Percentiles rank a stretch among this genome's conserved stretches.
These are phyloP conservation scores for Cunninghamia lanceolata DNA, from an alignment of 75 land plant species.

Conservation along the genomic window DNA sequence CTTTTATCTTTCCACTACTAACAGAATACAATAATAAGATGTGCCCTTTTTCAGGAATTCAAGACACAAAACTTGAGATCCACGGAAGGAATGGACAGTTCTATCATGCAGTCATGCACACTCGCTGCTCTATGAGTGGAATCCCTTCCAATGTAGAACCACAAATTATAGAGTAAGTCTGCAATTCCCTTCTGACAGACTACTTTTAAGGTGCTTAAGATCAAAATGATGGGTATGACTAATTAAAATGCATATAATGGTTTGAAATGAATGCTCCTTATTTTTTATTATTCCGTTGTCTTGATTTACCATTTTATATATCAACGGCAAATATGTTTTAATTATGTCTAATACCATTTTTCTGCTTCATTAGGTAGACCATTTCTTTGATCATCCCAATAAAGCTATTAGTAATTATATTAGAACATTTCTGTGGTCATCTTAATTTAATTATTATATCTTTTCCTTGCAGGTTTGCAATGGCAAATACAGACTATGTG, in stretches of 20 bases:
- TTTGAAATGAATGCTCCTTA: background rate
- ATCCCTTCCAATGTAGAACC: slow-evolving; percentile 44
- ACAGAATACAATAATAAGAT: background rate
- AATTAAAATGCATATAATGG: background rate
- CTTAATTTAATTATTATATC: background rate
- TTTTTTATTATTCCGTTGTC: no score
- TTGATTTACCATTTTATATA: no score
- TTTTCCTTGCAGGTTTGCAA: slow-evolving; percentile 51
- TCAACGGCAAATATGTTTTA: no score
- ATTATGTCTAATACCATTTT: no score
- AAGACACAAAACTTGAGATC: slow-evolving; percentile 64
- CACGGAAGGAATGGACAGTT: slow-evolving; percentile 70
- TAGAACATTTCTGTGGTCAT: background rate
- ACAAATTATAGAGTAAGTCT: slow-evolving; percentile 62
- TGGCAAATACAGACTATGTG: slow-evolving; percentile 60
- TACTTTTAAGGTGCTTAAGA: background rate
- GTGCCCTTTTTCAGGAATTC: slow-evolving; percentile 29
- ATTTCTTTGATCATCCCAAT: background rate
- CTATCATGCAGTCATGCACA: slow-evolving; percentile 60
- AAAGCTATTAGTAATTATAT: background rate
- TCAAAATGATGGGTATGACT: background rate
- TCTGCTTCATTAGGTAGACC: background rate
- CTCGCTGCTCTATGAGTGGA: slow-evolving; percentile 46
- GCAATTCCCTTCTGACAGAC: background rate
- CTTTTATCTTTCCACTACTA: no score